phyloP scores from a whole-genome alignment of 2,329 filamentous ascomycete genomes.

The Teratosphaeria nubilosa region DNA sequence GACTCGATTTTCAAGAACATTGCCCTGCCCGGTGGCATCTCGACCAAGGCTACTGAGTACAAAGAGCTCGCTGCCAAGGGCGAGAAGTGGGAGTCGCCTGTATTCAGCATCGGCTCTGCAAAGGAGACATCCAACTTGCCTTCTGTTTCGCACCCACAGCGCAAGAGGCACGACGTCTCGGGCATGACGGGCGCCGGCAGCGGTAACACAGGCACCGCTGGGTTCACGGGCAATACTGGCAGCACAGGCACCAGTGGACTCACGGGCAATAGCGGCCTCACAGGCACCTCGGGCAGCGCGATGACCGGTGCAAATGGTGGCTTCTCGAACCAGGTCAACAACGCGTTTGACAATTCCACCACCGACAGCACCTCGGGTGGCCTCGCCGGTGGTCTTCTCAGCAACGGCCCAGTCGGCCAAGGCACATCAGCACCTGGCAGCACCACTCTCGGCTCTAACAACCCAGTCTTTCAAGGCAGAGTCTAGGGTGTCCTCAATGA shows the following conservation, averaged over 20 bases:
- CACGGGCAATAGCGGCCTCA: neutral
- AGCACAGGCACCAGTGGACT: conserved; percentile 1
- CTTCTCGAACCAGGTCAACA: conserved; percentile 37
- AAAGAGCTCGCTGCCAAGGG: conserved; percentile 78
- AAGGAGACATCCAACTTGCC: conserved; percentile 64
- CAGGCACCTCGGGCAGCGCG: conserved; percentile 7
- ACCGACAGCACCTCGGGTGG: conserved; percentile 4
- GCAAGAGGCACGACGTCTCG: conserved; percentile 47
- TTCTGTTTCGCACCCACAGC: conserved; percentile 39
- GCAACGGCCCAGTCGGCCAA: neutral
- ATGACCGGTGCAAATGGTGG: conserved; percentile 15
- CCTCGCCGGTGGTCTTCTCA: neutral
- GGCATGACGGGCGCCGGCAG: conserved; percentile 16
- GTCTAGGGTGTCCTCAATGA: conserved; percentile 14
- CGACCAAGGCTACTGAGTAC: conserved; percentile 88
- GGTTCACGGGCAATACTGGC: conserved; percentile 9
- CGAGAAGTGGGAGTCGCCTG: conserved; percentile 85
- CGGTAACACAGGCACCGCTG: conserved; percentile 9
- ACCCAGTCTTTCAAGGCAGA: conserved; percentile 33
- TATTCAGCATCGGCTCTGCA: conserved; percentile 80
- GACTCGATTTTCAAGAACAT: conserved; percentile 90
- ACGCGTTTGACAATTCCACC: conserved; percentile 26
- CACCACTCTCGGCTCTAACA: conserved; percentile 24
- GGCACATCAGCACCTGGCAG: neutral
- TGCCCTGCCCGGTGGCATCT: conserved; percentile 76